Evolutionary conservation across 345 rosid species (phyloP).

Genomic region (Brassica cretica): DNA sequence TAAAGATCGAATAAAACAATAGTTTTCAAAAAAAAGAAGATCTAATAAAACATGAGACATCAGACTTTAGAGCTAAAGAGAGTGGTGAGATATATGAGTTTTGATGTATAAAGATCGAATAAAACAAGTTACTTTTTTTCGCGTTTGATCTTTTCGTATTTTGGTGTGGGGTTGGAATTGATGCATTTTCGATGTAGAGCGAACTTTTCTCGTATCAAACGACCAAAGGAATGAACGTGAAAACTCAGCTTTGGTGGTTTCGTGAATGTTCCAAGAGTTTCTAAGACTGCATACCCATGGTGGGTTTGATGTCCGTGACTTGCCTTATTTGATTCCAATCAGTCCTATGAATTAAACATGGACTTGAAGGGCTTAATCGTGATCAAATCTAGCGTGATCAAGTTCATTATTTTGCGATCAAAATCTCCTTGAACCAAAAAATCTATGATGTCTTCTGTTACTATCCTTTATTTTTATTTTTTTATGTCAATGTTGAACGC

Average conservation of each 20-base stretch:
- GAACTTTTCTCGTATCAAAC: not conserved
- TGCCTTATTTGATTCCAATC: not conserved
- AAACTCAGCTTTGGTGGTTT: not conserved
- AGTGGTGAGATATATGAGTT: conserved; percentile 20
- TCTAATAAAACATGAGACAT: not conserved
- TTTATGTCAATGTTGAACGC: too few relatives aligned
- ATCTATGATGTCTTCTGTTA: too few relatives aligned
- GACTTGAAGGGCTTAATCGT: not conserved
- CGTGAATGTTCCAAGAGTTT: not conserved
- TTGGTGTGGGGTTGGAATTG: not conserved
- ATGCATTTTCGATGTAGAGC: not conserved
- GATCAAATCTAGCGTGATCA: not conserved
- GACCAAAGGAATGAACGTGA: not conserved
- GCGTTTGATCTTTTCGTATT: too few relatives aligned
- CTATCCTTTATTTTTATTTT: too few relatives aligned
- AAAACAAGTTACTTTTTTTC: too few relatives aligned
- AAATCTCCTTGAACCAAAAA: too few relatives aligned
- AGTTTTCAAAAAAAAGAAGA: too few relatives aligned
- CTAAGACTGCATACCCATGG: not conserved
- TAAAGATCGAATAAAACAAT: not conserved
- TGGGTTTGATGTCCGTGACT: not conserved
- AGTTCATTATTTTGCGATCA: too few relatives aligned
- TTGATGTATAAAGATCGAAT: conserved; percentile 20
- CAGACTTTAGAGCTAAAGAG: conserved; percentile 20
- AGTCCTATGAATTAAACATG: not conserved